phyloP scores from a whole-genome alignment of 495 filamentous ascomycete genomes.

The Tetracladium marchalianum region DNA sequence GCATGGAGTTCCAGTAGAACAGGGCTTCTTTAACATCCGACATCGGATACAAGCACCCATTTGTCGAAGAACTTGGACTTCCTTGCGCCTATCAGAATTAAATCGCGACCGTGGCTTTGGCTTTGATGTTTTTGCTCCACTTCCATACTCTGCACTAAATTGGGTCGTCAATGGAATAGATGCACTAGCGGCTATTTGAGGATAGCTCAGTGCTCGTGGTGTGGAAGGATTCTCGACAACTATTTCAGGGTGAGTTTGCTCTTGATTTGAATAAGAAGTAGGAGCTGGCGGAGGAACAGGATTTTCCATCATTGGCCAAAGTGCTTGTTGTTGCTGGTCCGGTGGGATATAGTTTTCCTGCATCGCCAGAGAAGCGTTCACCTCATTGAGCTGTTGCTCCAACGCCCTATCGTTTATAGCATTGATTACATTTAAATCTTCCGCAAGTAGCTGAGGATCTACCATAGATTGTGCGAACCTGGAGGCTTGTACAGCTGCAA shows the following conservation, averaged over 20 bases:
- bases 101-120: slow-evolving; percentile 61
- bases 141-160: slow-evolving; percentile 47
- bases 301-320: slow-evolving; percentile 14
- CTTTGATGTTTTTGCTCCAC: slow-evolving; percentile 39
- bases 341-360: slow-evolving; percentile 5
- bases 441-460: slow-evolving; percentile 35
- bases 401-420: slow-evolving; percentile 20
- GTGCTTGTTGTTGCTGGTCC: slow-evolving; percentile 7
- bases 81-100: slow-evolving; percentile 53
- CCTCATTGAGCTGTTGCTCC: slow-evolving; percentile 12
- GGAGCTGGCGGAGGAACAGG: background rate
- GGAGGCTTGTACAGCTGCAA: slow-evolving; percentile 37
- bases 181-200: slow-evolving; percentile 41
- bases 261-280: no score
- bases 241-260: background rate
- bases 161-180: slow-evolving; percentile 39
- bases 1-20: slow-evolving; percentile 72
- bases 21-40: slow-evolving; percentile 79
- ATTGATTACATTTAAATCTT: slow-evolving; percentile 16
- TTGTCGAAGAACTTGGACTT: slow-evolving; percentile 74
- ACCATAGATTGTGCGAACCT: slow-evolving; percentile 35
- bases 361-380: slow-evolving; percentile 4
- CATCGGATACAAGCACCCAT: slow-evolving; percentile 79
- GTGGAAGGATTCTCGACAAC: background rate
- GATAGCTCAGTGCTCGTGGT: background rate